A percentile compares a stretch with the other conserved stretches of the same genome.
Evolutionary conservation across 257 asterid genomes (phyloP).

Genomic region (Lantana camara): DNA sequence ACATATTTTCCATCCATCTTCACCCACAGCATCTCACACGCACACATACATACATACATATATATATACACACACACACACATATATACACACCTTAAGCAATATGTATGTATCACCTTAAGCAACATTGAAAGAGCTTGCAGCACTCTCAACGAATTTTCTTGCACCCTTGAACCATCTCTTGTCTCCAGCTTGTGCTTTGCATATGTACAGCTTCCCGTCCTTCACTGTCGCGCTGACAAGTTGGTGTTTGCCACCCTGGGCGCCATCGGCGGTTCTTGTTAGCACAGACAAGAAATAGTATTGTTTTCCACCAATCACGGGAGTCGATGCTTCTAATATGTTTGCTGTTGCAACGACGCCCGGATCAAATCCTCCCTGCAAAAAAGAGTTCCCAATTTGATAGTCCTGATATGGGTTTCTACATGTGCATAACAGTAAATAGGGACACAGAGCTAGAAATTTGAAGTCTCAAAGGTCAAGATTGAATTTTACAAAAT

Average conservation of each 20-base stretch:
- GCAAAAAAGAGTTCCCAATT: not conserved
- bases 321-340: constrained; percentile 64
- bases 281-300: constrained; percentile 68
- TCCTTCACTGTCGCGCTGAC: constrained; percentile 62
- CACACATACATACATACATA: not conserved
- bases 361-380: constrained; percentile 92
- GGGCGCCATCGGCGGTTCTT: constrained; percentile 91
- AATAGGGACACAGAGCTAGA: too few species aligned
- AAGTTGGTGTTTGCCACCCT: constrained; percentile 89
- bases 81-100: too few species aligned
- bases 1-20: too few species aligned
- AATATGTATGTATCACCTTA: too few species aligned
- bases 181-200: constrained; percentile 98
- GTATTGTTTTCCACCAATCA: constrained; percentile 52
- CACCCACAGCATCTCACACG: too few species aligned
- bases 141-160: constrained; percentile 75
- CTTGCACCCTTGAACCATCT: constrained; percentile 97
- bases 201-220: constrained; percentile 88
- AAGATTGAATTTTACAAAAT: too few species aligned
- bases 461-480: too few species aligned
- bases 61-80: too few species aligned
- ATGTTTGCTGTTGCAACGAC: constrained; percentile 85
- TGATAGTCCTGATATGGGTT: too few species aligned
- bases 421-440: too few species aligned
- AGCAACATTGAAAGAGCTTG: constrained; percentile 82